Base-by-base conservation (phyloP, 148 eudicot species). In the Diospyros lotus region DNA sequence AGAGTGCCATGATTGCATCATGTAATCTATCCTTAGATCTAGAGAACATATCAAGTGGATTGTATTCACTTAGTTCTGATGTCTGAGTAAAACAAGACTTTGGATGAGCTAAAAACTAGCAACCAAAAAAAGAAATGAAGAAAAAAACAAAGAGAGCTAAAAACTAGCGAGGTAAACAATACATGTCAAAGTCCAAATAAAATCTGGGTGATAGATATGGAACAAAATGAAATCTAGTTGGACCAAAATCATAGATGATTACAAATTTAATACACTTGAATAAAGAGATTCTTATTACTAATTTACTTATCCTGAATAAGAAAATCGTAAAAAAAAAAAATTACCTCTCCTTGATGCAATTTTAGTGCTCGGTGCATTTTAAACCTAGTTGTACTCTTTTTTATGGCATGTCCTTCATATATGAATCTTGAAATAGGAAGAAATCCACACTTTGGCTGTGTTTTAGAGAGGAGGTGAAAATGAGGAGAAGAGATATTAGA, bases 381-480 rank as follows among this genome's bases (percentile, higher is more conserved):
- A 76, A 96, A 96, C 58, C 98, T 97, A 76, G 91, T 60, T n/a
- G 85, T 78, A 18, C 81, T 89, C 86, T 78, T 91, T 81, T 96
- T 96, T 17, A 88, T 40, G 69, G 83, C 86, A 82, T 89, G 91
- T 77, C 82, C 76, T 54, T 87, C 93, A 41, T 83, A 77, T 66
- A 93, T 91, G 43, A 80, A 96, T 74, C 83, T 87, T 65, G 98
- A 96, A 68, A 74, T 78, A 72, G 99, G 98, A 82, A 93, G 94
- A 82, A 93, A 93, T 80, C 99, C 99, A 67, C 97, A 86, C 81
- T 96, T 96, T 58, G 99, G 99, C 99, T 96, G 93, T 66, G 43
- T 72, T 50, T 66, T 56, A 59, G 38, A 54, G 58, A 69, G 63
- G 68, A 70, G n/a, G n/a, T n/a, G 40, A 63, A 9, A 51, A 60